phyloP scores from a whole-genome alignment of 73 alveolate genomes.

The Paramecium biaurelia region DNA sequence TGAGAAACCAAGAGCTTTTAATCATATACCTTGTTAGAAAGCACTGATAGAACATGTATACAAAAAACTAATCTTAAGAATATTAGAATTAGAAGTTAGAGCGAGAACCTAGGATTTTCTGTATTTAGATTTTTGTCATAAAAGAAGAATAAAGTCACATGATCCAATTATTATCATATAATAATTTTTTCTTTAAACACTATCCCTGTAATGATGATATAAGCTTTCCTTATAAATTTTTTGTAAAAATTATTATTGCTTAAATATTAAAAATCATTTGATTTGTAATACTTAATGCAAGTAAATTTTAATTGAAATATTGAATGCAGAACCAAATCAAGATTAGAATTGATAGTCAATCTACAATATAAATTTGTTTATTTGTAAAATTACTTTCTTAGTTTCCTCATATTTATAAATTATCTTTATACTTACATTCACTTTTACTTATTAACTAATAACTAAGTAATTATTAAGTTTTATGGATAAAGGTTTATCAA shows the following conservation, averaged over 20 bases:
- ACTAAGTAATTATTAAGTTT: neutral
- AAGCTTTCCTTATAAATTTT: neutral
- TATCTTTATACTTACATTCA: neutral
- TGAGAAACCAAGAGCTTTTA: neutral
- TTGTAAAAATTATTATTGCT: neutral
- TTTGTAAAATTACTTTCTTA: neutral
- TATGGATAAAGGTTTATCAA: neutral
- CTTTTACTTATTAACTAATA: neutral
- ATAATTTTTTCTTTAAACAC: neutral
- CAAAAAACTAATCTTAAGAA: neutral
- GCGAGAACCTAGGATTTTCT: conserved; percentile 5
- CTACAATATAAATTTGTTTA: neutral
- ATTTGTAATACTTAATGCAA: neutral
- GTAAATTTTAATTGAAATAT: neutral
- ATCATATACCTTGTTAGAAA: neutral
- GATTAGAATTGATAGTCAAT: neutral
- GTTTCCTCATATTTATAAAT: neutral
- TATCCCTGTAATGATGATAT: neutral
- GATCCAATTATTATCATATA: neutral
- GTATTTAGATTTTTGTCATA: neutral
- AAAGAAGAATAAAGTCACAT: neutral
- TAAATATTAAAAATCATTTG: neutral
- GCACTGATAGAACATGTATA: neutral
- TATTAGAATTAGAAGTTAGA: conserved; percentile 12
- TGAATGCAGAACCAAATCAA: neutral